phyloP scores from a whole-genome alignment of 2,329 filamentous ascomycete genomes.

The Dactylonectria estremocensis region DNA sequence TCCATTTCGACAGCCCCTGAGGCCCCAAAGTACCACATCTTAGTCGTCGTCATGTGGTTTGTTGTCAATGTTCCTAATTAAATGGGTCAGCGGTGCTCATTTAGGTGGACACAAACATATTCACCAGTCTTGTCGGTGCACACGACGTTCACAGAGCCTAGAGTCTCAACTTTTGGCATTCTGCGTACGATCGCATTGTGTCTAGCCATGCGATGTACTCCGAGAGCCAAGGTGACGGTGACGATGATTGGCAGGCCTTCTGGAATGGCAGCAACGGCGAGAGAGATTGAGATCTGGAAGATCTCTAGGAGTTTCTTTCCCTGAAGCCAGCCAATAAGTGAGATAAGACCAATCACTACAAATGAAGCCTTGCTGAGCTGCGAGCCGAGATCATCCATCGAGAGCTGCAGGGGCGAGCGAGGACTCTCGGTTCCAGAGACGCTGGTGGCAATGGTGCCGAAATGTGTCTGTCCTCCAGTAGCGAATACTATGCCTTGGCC shows the following conservation, averaged over 20 bases:
- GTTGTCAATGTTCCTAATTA: conserved; percentile 86
- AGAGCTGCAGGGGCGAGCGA: conserved; percentile 91
- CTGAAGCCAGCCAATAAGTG: conserved; percentile 89
- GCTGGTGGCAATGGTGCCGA: conserved; percentile 95
- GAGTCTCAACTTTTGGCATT: conserved; percentile 96
- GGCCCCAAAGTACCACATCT: conserved; percentile 94
- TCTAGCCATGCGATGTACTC: conserved; percentile 96
- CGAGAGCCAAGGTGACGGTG: conserved; percentile 94
- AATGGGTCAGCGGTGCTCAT: conserved; percentile 34
- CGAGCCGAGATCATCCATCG: conserved; percentile 97
- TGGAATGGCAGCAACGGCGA: conserved; percentile 95
- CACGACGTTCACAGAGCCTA: conserved; percentile 99
- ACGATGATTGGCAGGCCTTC: conserved; percentile 98
- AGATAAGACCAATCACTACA: conserved; percentile 92
- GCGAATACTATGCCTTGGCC: conserved; percentile 98
- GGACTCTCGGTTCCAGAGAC: conserved; percentile 96
- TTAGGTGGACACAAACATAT: conserved; percentile 20
- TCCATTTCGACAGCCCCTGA: conserved; percentile 67
- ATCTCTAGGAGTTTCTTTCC: conserved; percentile 93
- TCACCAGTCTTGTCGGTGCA: conserved; percentile 96
- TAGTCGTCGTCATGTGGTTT: conserved; percentile 98
- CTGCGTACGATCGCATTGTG: conserved; percentile 95
- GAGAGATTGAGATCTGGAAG: conserved; percentile 96
- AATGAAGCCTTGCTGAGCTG: conserved; percentile 98
- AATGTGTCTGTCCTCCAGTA: conserved; percentile 93